Conservation (phyloP, 2,329 filamentous ascomycete species). For the Fusarium solani-melongenae region DNA sequence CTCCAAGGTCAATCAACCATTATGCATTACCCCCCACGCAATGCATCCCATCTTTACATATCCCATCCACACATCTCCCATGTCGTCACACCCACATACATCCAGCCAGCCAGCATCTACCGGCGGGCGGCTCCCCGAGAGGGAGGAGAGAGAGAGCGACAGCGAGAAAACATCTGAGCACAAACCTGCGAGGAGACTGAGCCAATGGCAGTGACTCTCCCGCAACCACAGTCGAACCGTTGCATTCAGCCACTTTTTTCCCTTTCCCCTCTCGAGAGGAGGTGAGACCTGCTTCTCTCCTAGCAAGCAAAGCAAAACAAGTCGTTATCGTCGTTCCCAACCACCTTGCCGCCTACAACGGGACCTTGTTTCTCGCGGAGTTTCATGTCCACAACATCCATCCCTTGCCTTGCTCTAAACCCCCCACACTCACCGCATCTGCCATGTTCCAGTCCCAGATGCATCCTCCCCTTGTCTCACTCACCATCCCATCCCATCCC, state of each 20-base stretch:
- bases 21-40: slow-evolving; percentile 13
- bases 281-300: neutral
- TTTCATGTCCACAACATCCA: slow-evolving; percentile 25
- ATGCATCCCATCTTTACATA: slow-evolving; percentile 7
- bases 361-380: neutral
- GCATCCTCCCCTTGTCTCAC: slow-evolving; percentile 23
- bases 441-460: slow-evolving; percentile 18
- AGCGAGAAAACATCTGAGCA: slow-evolving; percentile 31
- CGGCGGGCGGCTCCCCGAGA: slow-evolving; percentile 7
- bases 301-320: neutral
- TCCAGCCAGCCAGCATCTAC: slow-evolving; percentile 13
- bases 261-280: neutral
- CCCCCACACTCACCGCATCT: slow-evolving; percentile 44
- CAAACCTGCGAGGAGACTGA: neutral
- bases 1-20: neutral
- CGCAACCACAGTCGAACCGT: slow-evolving; percentile 17
- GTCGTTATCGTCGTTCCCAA: slow-evolving; percentile 9
- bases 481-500: slow-evolving; percentile 6
- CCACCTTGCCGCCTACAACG: neutral
- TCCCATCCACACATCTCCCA: slow-evolving; percentile 2
- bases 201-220: slow-evolving; percentile 3
- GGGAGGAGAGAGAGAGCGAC: slow-evolving; percentile 1
- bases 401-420: neutral
- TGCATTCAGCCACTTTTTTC: slow-evolving; percentile 18
- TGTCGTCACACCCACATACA: slow-evolving; percentile 30